Evolutionary conservation across 1,139 yeast genomes (phyloP).

Genomic region (Pichia sp.): DNA sequence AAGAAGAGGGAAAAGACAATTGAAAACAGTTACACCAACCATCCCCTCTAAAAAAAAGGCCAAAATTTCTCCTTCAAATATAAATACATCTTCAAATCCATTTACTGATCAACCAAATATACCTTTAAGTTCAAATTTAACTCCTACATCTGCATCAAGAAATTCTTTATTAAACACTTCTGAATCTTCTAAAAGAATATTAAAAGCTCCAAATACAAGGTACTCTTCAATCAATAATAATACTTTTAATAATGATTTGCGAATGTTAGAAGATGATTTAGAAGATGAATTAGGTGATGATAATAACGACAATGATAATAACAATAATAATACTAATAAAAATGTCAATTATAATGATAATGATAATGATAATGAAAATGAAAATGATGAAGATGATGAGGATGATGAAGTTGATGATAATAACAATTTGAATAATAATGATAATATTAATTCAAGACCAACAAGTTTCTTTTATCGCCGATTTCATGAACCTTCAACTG

Average conservation of each 20-base stretch:
- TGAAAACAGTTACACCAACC: not conserved
- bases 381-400: too few relatives aligned
- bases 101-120: not conserved
- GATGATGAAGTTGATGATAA: slow-evolving; percentile 7
- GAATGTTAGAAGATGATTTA: slow-evolving; percentile 3
- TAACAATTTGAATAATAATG: not conserved
- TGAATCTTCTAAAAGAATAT: slow-evolving; percentile 14
- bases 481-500: slow-evolving; percentile 28
- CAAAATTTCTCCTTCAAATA: not conserved
- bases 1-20: not conserved
- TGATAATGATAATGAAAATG: slow-evolving; percentile 1
- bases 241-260: not conserved
- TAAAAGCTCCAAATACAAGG: slow-evolving; percentile 21
- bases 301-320: not conserved
- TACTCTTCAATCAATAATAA: not conserved
- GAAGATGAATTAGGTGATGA: slow-evolving; percentile 9
- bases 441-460: too few relatives aligned
- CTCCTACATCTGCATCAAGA: slow-evolving; percentile 6
- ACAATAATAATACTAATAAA: not conserved
- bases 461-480: slow-evolving; percentile 7
- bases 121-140: not conserved
- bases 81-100: not conserved
- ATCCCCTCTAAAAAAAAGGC: not conserved
- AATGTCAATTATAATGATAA: slow-evolving; percentile 7
- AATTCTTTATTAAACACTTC: slow-evolving; percentile 1